Percentiles rank a stretch among this genome's conserved stretches.
phyloP scores from a whole-genome alignment of 345 rosid species.

The Populus nigra region DNA sequence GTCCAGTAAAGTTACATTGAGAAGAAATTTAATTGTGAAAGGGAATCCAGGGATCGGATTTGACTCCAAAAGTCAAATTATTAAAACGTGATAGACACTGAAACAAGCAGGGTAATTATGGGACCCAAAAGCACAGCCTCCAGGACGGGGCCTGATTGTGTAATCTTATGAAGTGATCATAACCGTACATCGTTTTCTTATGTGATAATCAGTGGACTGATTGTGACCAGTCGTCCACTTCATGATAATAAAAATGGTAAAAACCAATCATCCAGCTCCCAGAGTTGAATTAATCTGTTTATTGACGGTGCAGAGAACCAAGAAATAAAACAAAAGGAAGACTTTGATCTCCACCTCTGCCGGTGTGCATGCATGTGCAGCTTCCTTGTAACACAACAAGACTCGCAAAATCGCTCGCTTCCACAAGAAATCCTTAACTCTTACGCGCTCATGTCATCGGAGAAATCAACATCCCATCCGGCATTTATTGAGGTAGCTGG shows the following conservation, averaged over 20 bases:
- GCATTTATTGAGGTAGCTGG: too few relatives aligned
- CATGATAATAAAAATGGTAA: not conserved
- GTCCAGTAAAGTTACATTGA: too few relatives aligned
- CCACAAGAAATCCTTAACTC: not conserved
- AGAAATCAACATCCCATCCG: not conserved
- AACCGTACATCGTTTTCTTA: conserved; percentile 12
- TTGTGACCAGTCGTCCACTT: not conserved
- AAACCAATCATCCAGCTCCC: not conserved
- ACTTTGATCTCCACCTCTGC: not conserved
- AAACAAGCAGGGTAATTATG: not conserved
- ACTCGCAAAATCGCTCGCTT: not conserved
- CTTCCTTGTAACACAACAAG: not conserved
- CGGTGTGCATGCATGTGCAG: not conserved
- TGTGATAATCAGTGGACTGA: conserved; percentile 3
- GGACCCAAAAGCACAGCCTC: not conserved
- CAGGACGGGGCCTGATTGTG: not conserved
- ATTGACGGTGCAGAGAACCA: not conserved
- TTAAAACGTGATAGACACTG: not conserved
- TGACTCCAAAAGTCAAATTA: not conserved
- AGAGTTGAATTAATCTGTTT: not conserved
- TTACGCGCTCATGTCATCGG: not conserved
- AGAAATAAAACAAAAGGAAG: not conserved
- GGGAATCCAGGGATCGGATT: too few relatives aligned
- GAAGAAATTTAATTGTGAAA: too few relatives aligned
- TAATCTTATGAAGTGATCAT: conserved; percentile 11